These are phyloP conservation scores for Hypomyces rosellus DNA, from an alignment of 2,329 filamentous ascomycete genomes.

Conservation along the genomic window DNA sequence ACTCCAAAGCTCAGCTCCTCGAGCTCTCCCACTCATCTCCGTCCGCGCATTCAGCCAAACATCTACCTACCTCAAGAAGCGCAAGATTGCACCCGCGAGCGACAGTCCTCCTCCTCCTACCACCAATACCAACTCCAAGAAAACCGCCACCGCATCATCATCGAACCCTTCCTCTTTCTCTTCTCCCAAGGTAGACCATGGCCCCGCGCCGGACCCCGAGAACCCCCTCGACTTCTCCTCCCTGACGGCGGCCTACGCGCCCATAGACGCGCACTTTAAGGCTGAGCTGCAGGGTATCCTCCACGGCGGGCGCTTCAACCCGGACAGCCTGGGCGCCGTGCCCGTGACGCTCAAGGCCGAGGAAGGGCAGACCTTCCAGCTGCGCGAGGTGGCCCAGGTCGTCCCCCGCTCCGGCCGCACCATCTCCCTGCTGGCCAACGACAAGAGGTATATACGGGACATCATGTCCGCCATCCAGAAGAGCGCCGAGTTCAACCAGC, in stretches of 20 bases:
- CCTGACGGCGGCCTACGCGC: conserved; percentile 37
- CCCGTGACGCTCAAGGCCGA: conserved; percentile 31
- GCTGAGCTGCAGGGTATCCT: conserved; percentile 35
- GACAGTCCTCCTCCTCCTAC: conserved; percentile 19
- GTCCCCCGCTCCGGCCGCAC: conserved; percentile 39
- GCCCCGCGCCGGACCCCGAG: conserved; percentile 27
- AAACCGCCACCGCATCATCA: conserved; percentile 14
- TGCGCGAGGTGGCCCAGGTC: conserved; percentile 50
- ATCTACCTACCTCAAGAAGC: conserved; percentile 30
- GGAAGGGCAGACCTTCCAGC: conserved; percentile 33
- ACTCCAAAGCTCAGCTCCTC: neutral
- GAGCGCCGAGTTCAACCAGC: conserved; percentile 52
- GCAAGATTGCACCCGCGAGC: conserved; percentile 27
- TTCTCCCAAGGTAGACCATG: too few species aligned
- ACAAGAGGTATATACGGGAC: conserved; percentile 42
- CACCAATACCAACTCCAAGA: conserved; percentile 6
- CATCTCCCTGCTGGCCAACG: conserved; percentile 37
- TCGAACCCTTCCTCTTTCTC: conserved; percentile 16
- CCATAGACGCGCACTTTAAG: conserved; percentile 37
- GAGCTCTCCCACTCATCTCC: neutral
- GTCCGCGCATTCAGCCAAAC: conserved; percentile 26
- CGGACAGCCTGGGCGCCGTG: conserved; percentile 41
- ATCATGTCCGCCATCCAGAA: conserved; percentile 50
- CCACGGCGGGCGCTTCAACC: conserved; percentile 47
- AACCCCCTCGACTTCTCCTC: conserved; percentile 45